Conservation (phyloP, 176 grass and related monocot genomes). For the Puya raimondii region DNA sequence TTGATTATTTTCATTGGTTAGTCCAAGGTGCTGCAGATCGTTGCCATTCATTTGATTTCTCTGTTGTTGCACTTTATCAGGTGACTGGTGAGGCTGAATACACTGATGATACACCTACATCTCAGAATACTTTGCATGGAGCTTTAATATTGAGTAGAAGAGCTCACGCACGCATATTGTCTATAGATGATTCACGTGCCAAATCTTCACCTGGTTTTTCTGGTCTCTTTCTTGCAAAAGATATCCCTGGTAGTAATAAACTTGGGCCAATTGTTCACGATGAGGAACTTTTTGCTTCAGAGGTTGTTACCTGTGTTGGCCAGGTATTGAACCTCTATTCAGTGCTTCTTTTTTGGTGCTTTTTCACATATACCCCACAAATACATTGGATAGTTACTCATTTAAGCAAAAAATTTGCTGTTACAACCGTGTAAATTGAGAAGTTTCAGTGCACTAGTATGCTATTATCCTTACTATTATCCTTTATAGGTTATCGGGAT, state of each 20-base stretch:
- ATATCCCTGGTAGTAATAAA: slow-evolving; percentile 66
- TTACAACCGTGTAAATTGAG: too few species aligned
- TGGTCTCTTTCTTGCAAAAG: slow-evolving; percentile 68
- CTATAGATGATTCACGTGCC: slow-evolving; percentile 66
- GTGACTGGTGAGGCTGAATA: slow-evolving; percentile 95
- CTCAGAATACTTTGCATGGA: slow-evolving; percentile 79
- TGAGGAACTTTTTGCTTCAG: slow-evolving; percentile 86
- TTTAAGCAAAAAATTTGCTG: too few species aligned
- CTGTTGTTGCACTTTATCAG: slow-evolving; percentile 38
- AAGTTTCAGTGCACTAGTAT: neutral
- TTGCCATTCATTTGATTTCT: slow-evolving; percentile 16
- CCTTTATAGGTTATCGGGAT: slow-evolving; percentile 70
- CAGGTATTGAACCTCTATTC: slow-evolving; percentile 40
- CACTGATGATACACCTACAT: slow-evolving; percentile 53
- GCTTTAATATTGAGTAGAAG: slow-evolving; percentile 86
- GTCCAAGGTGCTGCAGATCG: neutral
- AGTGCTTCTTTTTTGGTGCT: neutral
- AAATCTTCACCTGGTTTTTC: slow-evolving; percentile 77
- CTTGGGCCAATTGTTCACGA: slow-evolving; percentile 55
- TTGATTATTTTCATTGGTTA: neutral
- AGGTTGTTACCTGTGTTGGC: slow-evolving; percentile 93
- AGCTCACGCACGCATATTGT: slow-evolving; percentile 75
- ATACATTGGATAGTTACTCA: neutral
- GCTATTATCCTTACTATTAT: slow-evolving; percentile 23
- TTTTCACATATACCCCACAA: neutral